A percentile compares a stretch with the other conserved stretches of the same genome.
These are phyloP conservation scores for Peniophora sp. DNA, from an alignment of 1,284 basidiomycete species.

Conservation along the genomic window DNA sequence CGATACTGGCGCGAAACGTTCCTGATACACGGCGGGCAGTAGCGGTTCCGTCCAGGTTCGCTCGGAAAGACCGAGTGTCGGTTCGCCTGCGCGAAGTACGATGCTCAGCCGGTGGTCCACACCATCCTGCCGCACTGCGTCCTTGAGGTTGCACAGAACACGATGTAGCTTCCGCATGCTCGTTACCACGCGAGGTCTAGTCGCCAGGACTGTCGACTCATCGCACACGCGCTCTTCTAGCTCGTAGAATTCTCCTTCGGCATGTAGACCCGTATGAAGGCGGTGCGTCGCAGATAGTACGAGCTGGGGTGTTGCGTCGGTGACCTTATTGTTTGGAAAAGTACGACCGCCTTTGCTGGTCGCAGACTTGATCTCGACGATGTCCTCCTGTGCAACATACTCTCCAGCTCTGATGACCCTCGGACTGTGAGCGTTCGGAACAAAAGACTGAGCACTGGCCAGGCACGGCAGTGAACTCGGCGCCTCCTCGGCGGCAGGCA, in stretches of 20 bases:
- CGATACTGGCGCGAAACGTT: neutral
- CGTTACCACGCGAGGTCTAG: conserved; percentile 22
- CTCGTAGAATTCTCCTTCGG: conserved; percentile 29
- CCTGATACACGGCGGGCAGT: neutral
- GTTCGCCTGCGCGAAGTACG: conserved; percentile 31
- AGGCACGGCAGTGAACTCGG: conserved; percentile 17
- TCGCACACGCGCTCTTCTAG: conserved; percentile 29
- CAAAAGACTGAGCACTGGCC: neutral
- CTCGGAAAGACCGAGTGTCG: conserved; percentile 26
- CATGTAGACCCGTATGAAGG: conserved; percentile 37
- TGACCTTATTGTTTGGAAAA: conserved; percentile 30
- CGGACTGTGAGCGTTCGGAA: conserved; percentile 16
- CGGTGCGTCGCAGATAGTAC: conserved; percentile 44
- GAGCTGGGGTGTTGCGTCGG: conserved; percentile 38
- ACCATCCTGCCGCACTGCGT: conserved; percentile 34
- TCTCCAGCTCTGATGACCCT: conserved; percentile 30
- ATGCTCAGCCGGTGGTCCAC: conserved; percentile 34
- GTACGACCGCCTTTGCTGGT: conserved; percentile 22
- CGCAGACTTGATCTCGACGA: conserved; percentile 42
- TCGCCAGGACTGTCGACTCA: conserved; percentile 7
- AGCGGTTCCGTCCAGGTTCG: neutral
- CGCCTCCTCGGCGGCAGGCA: conserved; percentile 19
- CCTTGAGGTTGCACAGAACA: conserved; percentile 30
- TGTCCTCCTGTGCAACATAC: conserved; percentile 31
- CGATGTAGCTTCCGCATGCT: conserved; percentile 32